Conservation (phyloP, 2,329 filamentous ascomycete species). For the Immersiporthe knoxdaviesiana region DNA sequence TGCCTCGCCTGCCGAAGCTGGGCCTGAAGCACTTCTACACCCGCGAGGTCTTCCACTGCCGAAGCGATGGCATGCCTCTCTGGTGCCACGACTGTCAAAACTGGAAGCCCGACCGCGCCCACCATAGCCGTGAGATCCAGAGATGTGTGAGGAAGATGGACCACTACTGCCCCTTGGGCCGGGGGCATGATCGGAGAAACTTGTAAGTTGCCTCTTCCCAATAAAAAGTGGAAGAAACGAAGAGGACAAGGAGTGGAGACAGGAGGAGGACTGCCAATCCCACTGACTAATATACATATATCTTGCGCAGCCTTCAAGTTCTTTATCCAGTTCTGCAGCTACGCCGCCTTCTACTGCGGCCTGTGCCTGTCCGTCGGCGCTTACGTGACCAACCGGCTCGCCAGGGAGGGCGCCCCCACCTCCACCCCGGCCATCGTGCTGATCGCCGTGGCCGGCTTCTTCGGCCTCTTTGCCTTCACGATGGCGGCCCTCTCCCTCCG, state of each 20-base stretch:
- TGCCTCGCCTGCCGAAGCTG: slow-evolving; percentile 65
- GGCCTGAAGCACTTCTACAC: slow-evolving; percentile 78
- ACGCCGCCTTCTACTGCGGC: slow-evolving; percentile 69
- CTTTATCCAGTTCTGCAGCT: slow-evolving; percentile 85
- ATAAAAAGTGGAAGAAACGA: too few relatives aligned
- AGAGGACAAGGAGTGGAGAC: too few relatives aligned
- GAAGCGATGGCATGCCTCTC: slow-evolving; percentile 78
- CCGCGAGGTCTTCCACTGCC: slow-evolving; percentile 82
- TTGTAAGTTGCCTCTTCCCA: too few relatives aligned
- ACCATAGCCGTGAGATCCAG: slow-evolving; percentile 82
- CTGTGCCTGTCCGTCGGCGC: slow-evolving; percentile 67
- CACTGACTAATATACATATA: slow-evolving; percentile 23
- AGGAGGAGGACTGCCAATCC: too few relatives aligned
- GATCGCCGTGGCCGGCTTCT: slow-evolving; percentile 70
- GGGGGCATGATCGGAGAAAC: slow-evolving; percentile 88
- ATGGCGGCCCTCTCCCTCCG: slow-evolving; percentile 77
- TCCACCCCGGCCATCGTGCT: slow-evolving; percentile 69
- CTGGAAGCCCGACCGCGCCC: slow-evolving; percentile 86
- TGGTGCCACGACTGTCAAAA: slow-evolving; percentile 85
- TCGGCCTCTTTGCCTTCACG: slow-evolving; percentile 76
- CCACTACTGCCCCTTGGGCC: slow-evolving; percentile 96
- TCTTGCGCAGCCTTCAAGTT: slow-evolving; percentile 78
- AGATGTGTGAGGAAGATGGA: slow-evolving; percentile 91
- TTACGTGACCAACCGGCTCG: slow-evolving; percentile 63
- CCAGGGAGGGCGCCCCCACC: slow-evolving; percentile 42